Conservation (phyloP, 2,329 filamentous ascomycete genomes). For the Trichophyton verrucosum region DNA sequence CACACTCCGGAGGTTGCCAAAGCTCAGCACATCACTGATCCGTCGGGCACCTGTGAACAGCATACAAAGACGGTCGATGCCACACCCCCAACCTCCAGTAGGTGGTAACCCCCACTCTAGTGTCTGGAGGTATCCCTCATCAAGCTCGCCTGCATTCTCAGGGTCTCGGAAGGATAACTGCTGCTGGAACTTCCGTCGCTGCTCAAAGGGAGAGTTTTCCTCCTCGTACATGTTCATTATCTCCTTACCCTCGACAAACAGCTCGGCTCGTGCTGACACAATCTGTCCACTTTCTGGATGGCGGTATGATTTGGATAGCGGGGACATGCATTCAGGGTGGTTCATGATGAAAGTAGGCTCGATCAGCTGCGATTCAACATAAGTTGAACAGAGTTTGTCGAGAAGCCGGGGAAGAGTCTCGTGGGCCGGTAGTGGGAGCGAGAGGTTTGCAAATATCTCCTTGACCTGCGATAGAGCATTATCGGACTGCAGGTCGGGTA, state of each 20-base stretch:
- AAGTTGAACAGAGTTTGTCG: slow-evolving; percentile 62
- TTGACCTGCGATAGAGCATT: slow-evolving; percentile 49
- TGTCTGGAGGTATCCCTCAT: slow-evolving; percentile 73
- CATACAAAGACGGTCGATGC: slow-evolving; percentile 85
- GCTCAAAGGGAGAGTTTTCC: slow-evolving; percentile 82
- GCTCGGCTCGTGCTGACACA: slow-evolving; percentile 70
- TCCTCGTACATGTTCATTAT: slow-evolving; percentile 97
- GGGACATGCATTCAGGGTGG: slow-evolving; percentile 82
- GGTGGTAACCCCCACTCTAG: slow-evolving; percentile 86
- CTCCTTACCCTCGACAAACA: slow-evolving; percentile 70
- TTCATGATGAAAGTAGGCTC: slow-evolving; percentile 74
- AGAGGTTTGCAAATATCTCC: slow-evolving; percentile 40
- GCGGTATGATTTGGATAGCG: slow-evolving; percentile 73
- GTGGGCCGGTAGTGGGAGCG: slow-evolving; percentile 39
- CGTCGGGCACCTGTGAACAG: slow-evolving; percentile 64
- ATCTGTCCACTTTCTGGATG: slow-evolving; percentile 57
- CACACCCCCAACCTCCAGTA: slow-evolving; percentile 93
- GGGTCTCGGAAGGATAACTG: slow-evolving; percentile 40
- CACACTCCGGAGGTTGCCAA: slow-evolving; percentile 61
- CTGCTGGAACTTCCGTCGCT: slow-evolving; percentile 66
- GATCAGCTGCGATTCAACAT: slow-evolving; percentile 64
- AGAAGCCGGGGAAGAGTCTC: slow-evolving; percentile 58
- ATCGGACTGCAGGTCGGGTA: slow-evolving; percentile 49
- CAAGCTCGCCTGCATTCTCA: slow-evolving; percentile 42
- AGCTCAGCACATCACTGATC: slow-evolving; percentile 77